Percentiles rank a stretch among this genome's conserved stretches.
Conservation (phyloP, 495 filamentous ascomycete genomes). For the Aeminium ludgeri region DNA sequence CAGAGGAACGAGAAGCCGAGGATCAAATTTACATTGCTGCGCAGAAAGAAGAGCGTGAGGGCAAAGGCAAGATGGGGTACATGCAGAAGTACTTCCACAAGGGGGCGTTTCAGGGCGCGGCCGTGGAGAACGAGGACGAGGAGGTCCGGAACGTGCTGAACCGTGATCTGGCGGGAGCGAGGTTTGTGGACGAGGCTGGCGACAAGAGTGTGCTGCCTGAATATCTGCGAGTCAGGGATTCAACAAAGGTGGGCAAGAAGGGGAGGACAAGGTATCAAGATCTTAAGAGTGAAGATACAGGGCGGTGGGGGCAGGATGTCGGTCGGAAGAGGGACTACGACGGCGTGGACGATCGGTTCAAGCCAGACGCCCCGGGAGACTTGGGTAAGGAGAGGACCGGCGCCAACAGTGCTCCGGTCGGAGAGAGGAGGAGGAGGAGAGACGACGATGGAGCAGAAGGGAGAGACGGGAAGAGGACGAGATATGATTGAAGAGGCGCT, state of each 20-base stretch:
- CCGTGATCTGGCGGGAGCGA: constrained; percentile 63
- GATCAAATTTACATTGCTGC: constrained; percentile 59
- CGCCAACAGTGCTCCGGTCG: constrained; percentile 43
- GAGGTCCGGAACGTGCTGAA: constrained; percentile 54
- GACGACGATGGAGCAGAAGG: constrained; percentile 21
- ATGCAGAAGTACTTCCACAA: constrained; percentile 97
- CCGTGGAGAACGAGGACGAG: constrained; percentile 55
- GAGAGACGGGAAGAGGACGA: constrained; percentile 8
- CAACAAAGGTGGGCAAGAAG: constrained; percentile 85
- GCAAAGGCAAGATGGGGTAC: constrained; percentile 66
- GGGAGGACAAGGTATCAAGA: constrained; percentile 82
- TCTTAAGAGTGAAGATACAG: constrained; percentile 82
- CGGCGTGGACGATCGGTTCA: constrained; percentile 25
- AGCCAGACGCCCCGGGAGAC: constrained; percentile 17
- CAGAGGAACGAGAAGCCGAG: constrained; percentile 73
- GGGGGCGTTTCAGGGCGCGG: constrained; percentile 78
- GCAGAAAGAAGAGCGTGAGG: constrained; percentile 70
- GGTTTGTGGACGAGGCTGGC: constrained; percentile 61
- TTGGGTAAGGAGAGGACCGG: constrained; percentile 28
- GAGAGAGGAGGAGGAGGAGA: constrained; percentile 37
- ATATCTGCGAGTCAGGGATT: constrained; percentile 84
- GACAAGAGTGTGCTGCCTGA: constrained; percentile 72
- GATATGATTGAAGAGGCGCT: constrained; percentile 9
- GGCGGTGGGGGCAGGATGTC: constrained; percentile 49
- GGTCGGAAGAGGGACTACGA: constrained; percentile 28